These are phyloP conservation scores for Sporothrix phasma DNA, from an alignment of 2,329 filamentous ascomycete species.

Conservation along the genomic window DNA sequence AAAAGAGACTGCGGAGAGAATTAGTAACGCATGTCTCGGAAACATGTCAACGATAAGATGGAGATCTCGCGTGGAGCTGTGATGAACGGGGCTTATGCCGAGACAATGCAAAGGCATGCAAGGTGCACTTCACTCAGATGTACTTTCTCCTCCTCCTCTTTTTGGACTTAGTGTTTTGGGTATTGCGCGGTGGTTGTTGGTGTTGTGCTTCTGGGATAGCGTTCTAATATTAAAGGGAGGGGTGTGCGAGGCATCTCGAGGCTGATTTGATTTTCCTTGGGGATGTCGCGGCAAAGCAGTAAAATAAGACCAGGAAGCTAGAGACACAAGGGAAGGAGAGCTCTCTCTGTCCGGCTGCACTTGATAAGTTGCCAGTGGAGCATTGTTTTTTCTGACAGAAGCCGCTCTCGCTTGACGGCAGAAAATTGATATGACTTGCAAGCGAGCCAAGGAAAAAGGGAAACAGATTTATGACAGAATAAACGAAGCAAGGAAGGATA, in stretches of 20 bases:
- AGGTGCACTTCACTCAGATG: neutral
- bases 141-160: neutral
- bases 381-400: neutral
- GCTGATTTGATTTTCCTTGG: neutral
- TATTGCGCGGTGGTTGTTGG: no score
- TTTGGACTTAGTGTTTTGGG: no score
- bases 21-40: neutral
- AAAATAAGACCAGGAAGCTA: neutral
- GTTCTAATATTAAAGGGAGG: conserved; percentile 12
- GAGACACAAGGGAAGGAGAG: neutral
- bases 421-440: conserved; percentile 1
- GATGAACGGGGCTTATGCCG: neutral
- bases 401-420: neutral
- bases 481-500: neutral
- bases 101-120: neutral
- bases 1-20: conserved; percentile 41
- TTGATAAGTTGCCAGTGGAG: neutral
- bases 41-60: neutral
- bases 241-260: neutral
- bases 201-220: neutral
- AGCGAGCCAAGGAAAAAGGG: neutral
- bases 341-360: neutral
- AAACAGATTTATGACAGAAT: neutral
- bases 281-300: conserved; percentile 14
- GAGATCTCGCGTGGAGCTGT: neutral